Conservation (phyloP, 2,329 filamentous ascomycete species). For the Penicillium corylophilum region DNA sequence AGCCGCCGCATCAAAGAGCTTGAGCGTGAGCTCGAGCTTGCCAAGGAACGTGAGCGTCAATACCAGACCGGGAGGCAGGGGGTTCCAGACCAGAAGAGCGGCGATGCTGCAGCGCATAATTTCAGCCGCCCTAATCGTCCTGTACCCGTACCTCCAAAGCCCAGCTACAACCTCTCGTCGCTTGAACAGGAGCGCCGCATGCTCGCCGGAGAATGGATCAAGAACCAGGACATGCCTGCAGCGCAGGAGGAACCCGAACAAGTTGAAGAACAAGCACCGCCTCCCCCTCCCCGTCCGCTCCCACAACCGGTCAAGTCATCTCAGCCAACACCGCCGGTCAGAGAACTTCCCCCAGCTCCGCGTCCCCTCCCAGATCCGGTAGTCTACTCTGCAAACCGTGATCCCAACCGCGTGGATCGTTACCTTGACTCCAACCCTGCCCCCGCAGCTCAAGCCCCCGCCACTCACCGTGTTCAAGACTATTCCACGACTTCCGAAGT, state of each 20-base stretch:
- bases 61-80: conserved; percentile 63
- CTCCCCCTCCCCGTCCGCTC: conserved; percentile 32
- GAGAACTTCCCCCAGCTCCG: conserved; percentile 28
- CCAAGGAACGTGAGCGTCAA: conserved; percentile 64
- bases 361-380: conserved; percentile 51
- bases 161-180: conserved; percentile 58
- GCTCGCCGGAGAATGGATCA: conserved; percentile 57
- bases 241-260: conserved; percentile 12
- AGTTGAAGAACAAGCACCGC: conserved; percentile 19
- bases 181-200: conserved; percentile 60
- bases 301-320: conserved; percentile 27
- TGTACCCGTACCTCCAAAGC: conserved; percentile 36
- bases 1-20: conserved; percentile 73
- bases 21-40: conserved; percentile 69
- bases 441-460: conserved; percentile 41
- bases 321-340: conserved; percentile 10
- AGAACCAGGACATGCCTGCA: conserved; percentile 33
- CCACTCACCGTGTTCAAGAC: conserved; percentile 45
- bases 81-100: conserved; percentile 32
- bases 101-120: conserved; percentile 24
- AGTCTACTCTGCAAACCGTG: conserved; percentile 32
- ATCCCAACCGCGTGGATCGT: conserved; percentile 52
- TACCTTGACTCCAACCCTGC: conserved; percentile 57
- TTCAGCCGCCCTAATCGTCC: conserved; percentile 30
- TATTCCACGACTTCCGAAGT: conserved; percentile 56